Percentiles rank a stretch among this genome's conserved stretches.
Evolutionary conservation across 345 rosid species (phyloP).

Genomic region (Citrus sp.): DNA sequence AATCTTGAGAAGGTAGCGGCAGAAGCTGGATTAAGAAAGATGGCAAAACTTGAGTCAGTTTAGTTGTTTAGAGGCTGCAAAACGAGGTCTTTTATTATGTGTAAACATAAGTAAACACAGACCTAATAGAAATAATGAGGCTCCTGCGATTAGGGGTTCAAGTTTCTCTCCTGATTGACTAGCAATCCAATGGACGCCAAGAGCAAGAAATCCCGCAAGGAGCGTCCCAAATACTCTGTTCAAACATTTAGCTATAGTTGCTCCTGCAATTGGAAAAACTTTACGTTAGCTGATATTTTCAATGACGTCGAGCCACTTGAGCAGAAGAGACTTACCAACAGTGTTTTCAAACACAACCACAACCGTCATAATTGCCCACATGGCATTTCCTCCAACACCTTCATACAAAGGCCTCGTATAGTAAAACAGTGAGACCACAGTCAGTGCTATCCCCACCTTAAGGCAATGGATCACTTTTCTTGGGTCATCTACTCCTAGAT

Average conservation of each 20-base stretch:
- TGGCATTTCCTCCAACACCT: slow-evolving; percentile 48
- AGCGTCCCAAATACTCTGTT: slow-evolving; percentile 43
- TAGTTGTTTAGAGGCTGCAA: neutral
- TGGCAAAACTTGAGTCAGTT: neutral
- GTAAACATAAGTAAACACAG: neutral
- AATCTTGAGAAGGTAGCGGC: slow-evolving; percentile 42
- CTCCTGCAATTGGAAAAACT: slow-evolving; percentile 28
- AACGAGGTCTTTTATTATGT: neutral
- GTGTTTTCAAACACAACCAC: slow-evolving; percentile 45
- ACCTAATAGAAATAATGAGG: slow-evolving; percentile 44
- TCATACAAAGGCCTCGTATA: slow-evolving; percentile 44
- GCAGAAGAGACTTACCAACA: slow-evolving; percentile 29
- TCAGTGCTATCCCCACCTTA: slow-evolving; percentile 42
- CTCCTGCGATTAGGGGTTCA: slow-evolving; percentile 37
- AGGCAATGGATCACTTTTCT: slow-evolving; percentile 44
- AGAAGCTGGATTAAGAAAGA: slow-evolving; percentile 24
- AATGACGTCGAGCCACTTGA: neutral
- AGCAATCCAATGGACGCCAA: slow-evolving; percentile 48
- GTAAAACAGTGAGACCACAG: slow-evolving; percentile 37
- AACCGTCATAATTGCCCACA: slow-evolving; percentile 60
- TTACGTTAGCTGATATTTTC: neutral
- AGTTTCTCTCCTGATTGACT: slow-evolving; percentile 27
- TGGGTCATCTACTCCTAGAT: slow-evolving; percentile 34
- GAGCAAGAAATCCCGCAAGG: slow-evolving; percentile 43
- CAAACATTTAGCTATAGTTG: slow-evolving; percentile 34